Evolutionary conservation across 768 basidiomycete species (phyloP).

Genomic region (Phylloporus sp.): DNA sequence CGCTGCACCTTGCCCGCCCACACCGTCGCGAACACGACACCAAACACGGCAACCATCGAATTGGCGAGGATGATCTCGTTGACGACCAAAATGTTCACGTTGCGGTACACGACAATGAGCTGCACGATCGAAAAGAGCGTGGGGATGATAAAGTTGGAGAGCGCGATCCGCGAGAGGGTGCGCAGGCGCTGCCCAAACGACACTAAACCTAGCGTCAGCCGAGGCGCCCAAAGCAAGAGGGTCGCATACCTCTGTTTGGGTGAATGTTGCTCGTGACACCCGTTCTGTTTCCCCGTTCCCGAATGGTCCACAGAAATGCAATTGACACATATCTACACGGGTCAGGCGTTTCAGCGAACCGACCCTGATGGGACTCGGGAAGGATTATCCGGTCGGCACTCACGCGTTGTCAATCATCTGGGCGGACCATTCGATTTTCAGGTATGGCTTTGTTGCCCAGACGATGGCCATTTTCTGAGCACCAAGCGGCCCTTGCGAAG

Average conservation of each 20-base stretch:
- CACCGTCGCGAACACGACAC: slow-evolving; percentile 32
- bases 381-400: neutral
- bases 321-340: slow-evolving; percentile 23
- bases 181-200: slow-evolving; percentile 23
- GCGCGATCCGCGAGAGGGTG: slow-evolving; percentile 28
- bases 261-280: slow-evolving; percentile 20
- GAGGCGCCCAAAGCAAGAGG: neutral
- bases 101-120: slow-evolving; percentile 28
- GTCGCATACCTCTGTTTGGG: slow-evolving; percentile 3
- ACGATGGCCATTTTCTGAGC: slow-evolving; percentile 6
- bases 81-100: slow-evolving; percentile 16
- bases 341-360: neutral
- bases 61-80: slow-evolving; percentile 29
- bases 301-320: slow-evolving; percentile 28
- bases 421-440: slow-evolving; percentile 32
- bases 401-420: slow-evolving; percentile 31
- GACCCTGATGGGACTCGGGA: neutral
- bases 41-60: slow-evolving; percentile 30
- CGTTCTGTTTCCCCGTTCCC: slow-evolving; percentile 4
- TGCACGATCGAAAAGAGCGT: slow-evolving; percentile 30
- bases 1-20: slow-evolving; percentile 21
- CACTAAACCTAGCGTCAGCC: slow-evolving; percentile 1
- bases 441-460: slow-evolving; percentile 26
- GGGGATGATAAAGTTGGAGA: slow-evolving; percentile 33
- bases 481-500: slow-evolving; percentile 17